Percentiles rank a stretch among this genome's conserved stretches.
Evolutionary conservation across 257 asterid genomes (phyloP).

Genomic region (Cruciata laevipes): DNA sequence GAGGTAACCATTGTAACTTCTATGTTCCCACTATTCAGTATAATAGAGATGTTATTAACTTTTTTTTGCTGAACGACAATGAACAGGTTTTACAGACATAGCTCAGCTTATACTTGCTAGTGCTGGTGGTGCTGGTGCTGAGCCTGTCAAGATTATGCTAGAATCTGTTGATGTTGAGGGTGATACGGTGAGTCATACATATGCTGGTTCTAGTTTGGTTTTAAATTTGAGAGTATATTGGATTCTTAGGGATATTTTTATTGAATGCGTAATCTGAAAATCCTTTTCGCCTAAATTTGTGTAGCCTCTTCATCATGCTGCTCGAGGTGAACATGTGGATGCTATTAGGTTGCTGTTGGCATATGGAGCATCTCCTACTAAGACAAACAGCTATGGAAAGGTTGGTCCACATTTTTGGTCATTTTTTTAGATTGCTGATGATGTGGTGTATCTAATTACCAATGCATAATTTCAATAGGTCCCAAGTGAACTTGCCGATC

Average conservation of each 20-base stretch:
- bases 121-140: constrained; percentile 44
- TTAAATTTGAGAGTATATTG: background rate
- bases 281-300: background rate
- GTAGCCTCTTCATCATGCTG: constrained; percentile 91
- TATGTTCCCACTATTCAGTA: background rate
- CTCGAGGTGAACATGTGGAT: constrained; percentile 63
- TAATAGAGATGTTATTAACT: background rate
- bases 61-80: constrained; percentile 2
- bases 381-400: constrained; percentile 50
- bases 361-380: constrained; percentile 57
- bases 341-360: constrained; percentile 47
- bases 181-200: constrained; percentile 54
- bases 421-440: background rate
- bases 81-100: constrained; percentile 56
- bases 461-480: constrained; percentile 32
- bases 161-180: constrained; percentile 72
- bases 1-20: constrained; percentile 36
- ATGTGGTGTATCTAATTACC: constrained; percentile 9
- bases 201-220: background rate
- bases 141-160: constrained; percentile 52
- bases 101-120: constrained; percentile 43
- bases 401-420: constrained; percentile 22
- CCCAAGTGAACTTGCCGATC: constrained; percentile 65
- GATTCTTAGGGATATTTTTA: background rate
- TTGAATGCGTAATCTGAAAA: background rate